A percentile compares a stretch with the other conserved stretches of the same genome.
Conservation (phyloP, 2,329 filamentous ascomycete species). For the Diaporthe capsici region DNA sequence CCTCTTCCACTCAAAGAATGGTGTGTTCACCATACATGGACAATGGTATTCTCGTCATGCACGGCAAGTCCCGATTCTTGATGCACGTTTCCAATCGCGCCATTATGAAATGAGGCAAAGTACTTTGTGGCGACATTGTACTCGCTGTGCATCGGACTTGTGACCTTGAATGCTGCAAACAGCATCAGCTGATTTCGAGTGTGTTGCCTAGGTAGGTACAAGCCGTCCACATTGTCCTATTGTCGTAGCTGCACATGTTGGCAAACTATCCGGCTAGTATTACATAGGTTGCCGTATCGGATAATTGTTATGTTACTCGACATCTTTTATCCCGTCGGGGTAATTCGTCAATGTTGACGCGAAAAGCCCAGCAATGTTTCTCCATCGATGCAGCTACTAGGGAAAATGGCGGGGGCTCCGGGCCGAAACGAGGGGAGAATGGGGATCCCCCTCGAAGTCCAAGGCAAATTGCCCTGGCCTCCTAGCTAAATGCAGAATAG, state of each 20-base stretch:
- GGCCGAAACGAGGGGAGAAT: conserved; percentile 7
- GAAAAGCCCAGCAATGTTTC: conserved; percentile 10
- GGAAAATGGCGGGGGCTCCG: conserved; percentile 7
- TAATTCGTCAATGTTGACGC: conserved; percentile 6
- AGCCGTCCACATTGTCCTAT: neutral
- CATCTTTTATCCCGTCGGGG: conserved; percentile 1
- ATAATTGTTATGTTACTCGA: neutral
- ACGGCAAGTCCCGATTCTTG: neutral
- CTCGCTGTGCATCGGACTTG: neutral
- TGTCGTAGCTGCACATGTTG: neutral
- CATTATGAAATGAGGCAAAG: neutral
- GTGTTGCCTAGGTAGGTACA: neutral
- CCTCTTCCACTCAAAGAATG: neutral
- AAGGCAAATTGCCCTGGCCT: neutral
- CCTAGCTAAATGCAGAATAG: conserved; percentile 8
- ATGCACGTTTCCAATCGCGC: neutral
- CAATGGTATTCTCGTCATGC: neutral
- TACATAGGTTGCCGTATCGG: neutral
- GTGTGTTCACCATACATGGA: neutral
- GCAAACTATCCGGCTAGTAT: neutral
- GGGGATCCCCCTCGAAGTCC: neutral
- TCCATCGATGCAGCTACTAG: neutral
- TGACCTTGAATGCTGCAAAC: neutral
- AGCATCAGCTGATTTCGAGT: neutral
- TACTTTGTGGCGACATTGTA: neutral